phyloP scores from a whole-genome alignment of 1,284 basidiomycete genomes.

The Cerrena zonata region DNA sequence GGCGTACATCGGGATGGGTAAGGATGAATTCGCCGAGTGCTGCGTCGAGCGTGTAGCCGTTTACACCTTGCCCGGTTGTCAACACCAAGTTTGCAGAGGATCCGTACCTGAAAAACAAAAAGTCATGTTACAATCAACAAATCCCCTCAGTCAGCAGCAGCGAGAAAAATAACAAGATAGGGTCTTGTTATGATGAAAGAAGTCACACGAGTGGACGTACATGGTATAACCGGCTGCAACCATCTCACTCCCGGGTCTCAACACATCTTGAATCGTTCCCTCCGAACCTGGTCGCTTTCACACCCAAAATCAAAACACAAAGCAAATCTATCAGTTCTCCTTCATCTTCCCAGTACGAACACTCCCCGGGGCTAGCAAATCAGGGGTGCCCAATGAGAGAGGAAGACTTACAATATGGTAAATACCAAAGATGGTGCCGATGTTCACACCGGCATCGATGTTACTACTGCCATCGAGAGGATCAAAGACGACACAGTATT shows the following conservation, averaged over 20 bases:
- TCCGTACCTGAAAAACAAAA: slow-evolving; percentile 72
- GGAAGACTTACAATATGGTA: slow-evolving; percentile 73
- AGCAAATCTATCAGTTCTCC: neutral
- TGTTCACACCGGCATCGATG: slow-evolving; percentile 99
- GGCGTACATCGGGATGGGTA: slow-evolving; percentile 86
- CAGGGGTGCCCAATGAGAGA: slow-evolving; percentile 1
- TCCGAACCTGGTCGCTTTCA: slow-evolving; percentile 66
- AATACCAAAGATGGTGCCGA: slow-evolving; percentile 98
- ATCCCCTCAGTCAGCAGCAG: neutral
- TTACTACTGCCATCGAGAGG: slow-evolving; percentile 97
- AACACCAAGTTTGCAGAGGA: slow-evolving; percentile 97
- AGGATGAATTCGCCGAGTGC: slow-evolving; percentile 97
- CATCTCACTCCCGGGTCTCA: slow-evolving; percentile 94
- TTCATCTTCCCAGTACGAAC: no score
- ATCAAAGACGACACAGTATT: slow-evolving; percentile 97
- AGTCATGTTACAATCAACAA: neutral
- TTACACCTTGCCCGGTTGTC: slow-evolving; percentile 91
- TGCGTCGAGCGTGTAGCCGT: slow-evolving; percentile 97
- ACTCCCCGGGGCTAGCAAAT: no score
- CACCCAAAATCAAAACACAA: no score
- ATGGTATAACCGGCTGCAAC: slow-evolving; percentile 96
- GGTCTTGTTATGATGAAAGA: no score
- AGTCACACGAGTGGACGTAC: slow-evolving; percentile 39
- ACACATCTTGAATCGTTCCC: slow-evolving; percentile 80
- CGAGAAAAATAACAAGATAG: neutral